Evolutionary conservation across 1,139 yeast genomes (phyloP).

Genomic region (Hemisphaericaspora subhashii): DNA sequence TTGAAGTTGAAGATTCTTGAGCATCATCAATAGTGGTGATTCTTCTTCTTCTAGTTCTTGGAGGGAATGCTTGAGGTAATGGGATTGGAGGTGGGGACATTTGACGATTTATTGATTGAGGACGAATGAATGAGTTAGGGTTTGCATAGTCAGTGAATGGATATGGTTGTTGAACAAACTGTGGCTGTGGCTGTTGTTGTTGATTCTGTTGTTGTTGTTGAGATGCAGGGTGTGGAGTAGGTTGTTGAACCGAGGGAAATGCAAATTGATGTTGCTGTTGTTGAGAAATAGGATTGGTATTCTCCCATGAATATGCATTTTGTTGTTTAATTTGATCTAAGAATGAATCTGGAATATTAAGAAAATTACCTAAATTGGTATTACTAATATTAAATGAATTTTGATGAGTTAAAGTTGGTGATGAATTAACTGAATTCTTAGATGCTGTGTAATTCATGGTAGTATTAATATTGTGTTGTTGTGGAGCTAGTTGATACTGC

Average conservation of each 20-base stretch:
- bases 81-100: conserved; percentile 10
- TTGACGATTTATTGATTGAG: conserved; percentile 12
- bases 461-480: conserved; percentile 1
- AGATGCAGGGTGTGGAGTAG: too few species aligned
- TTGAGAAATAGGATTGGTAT: conserved; percentile 7
- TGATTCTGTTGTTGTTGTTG: too few species aligned
- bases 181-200: conserved; percentile 3
- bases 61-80: conserved; percentile 19
- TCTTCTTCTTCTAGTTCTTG: conserved; percentile 30
- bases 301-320: conserved; percentile 1
- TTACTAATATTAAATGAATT: conserved; percentile 12
- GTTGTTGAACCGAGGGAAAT: conserved; percentile 6
- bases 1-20: conserved; percentile 16
- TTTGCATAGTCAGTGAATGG: conserved; percentile 42
- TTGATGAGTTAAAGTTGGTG: conserved; percentile 18
- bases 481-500: conserved; percentile 11
- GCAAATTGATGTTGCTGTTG: conserved; percentile 11
- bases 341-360: conserved; percentile 34
- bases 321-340: conserved; percentile 20
- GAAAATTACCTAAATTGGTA: conserved; percentile 23
- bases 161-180: conserved; percentile 8
- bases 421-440: conserved; percentile 17
- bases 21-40: conserved; percentile 34
- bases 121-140: conserved; percentile 35
- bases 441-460: conserved; percentile 4